Evolutionary conservation across 78 protist genomes (phyloP).

Genomic region (Dictyostelium capitatum): DNA sequence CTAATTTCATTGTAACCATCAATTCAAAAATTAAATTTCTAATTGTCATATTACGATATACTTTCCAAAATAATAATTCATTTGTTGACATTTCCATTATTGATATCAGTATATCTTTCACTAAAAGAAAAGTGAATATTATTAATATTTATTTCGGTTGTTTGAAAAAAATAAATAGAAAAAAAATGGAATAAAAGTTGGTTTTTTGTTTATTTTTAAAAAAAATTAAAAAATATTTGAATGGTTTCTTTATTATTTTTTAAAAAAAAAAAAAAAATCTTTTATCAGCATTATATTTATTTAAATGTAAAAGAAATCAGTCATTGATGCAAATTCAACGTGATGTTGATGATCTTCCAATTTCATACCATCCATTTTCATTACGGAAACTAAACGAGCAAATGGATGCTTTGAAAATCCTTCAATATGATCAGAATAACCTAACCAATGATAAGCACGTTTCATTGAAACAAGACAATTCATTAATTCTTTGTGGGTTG

Average conservation of each 20-base stretch:
- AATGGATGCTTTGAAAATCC: background rate
- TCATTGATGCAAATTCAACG: background rate
- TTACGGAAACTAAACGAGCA: background rate
- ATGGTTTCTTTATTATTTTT: too few relatives aligned
- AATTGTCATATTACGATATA: background rate
- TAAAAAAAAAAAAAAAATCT: too few relatives aligned
- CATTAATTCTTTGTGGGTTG: background rate
- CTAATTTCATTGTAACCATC: background rate
- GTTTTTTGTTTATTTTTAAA: background rate
- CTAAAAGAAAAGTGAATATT: too few relatives aligned
- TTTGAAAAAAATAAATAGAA: background rate
- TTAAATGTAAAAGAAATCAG: background rate
- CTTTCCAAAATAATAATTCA: constrained; percentile 1
- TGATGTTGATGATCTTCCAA: too few relatives aligned
- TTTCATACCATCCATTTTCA: background rate
- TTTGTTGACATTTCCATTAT: background rate
- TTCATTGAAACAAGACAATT: background rate
- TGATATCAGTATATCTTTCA: too few relatives aligned
- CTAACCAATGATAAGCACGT: background rate
- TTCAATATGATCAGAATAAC: background rate
- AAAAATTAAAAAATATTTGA: too few relatives aligned
- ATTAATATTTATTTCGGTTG: too few relatives aligned
- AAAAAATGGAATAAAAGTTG: background rate
- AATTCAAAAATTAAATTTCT: background rate
- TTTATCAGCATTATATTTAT: too few relatives aligned